Conservation (phyloP, 768 basidiomycete species). For the Crassisporium funariophilum region DNA sequence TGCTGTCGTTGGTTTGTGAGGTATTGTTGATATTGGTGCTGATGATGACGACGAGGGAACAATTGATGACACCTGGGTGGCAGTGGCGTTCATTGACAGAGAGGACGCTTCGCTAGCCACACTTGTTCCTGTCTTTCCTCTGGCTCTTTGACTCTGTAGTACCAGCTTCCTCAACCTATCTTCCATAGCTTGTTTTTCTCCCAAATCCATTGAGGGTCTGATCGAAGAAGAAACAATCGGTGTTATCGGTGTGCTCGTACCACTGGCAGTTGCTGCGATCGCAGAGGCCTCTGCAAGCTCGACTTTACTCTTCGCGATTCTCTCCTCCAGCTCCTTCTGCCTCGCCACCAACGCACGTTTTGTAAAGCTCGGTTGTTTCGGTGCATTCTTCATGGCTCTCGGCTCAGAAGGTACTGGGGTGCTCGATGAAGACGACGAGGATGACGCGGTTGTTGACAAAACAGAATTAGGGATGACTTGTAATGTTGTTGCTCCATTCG, state of each 20-base stretch:
- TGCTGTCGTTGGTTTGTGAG: not conserved
- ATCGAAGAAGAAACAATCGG: slow-evolving; percentile 2
- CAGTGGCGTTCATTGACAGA: not conserved
- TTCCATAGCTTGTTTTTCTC: slow-evolving; percentile 43
- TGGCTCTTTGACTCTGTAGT: slow-evolving; percentile 39
- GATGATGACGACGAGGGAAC: not conserved
- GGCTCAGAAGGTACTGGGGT: slow-evolving; percentile 35
- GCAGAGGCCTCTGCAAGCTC: slow-evolving; percentile 31
- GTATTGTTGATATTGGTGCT: not conserved
- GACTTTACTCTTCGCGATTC: slow-evolving; percentile 38
- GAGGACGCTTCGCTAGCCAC: not conserved
- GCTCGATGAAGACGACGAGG: slow-evolving; percentile 8
- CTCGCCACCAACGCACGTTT: slow-evolving; percentile 41
- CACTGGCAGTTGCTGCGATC: not conserved
- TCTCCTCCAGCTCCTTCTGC: slow-evolving; percentile 48
- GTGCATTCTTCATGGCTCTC: slow-evolving; percentile 38
- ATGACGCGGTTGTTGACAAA: not conserved
- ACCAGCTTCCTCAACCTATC: slow-evolving; percentile 41
- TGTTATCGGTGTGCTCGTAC: not conserved
- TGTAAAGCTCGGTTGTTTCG: slow-evolving; percentile 38
- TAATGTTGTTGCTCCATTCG: too few relatives aligned
- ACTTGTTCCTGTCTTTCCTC: slow-evolving; percentile 8
- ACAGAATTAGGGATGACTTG: too few relatives aligned
- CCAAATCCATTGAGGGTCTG: slow-evolving; percentile 15
- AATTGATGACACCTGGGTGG: not conserved